Percentiles rank a stretch among this genome's conserved stretches.
These are phyloP conservation scores for Lavandula angustifolia DNA, from an alignment of 257 asterid genomes.

Conservation along the genomic window DNA sequence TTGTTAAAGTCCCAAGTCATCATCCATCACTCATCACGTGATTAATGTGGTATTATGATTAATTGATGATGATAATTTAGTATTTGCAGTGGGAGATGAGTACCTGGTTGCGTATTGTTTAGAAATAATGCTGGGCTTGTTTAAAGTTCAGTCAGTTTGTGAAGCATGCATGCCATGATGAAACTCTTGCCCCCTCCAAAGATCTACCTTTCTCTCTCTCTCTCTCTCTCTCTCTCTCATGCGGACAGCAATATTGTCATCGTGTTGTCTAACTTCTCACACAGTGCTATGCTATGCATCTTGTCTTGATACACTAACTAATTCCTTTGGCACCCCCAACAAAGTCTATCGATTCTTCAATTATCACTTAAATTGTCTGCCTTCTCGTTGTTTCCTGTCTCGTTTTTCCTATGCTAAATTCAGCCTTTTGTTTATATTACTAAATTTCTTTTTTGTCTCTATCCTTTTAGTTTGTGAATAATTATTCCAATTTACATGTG, in stretches of 20 bases:
- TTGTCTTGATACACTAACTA: not conserved
- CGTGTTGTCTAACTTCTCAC: slow-evolving; percentile 2
- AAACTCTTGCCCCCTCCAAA: slow-evolving; percentile 3
- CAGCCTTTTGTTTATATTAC: not conserved
- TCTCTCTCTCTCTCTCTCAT: slow-evolving; percentile 8
- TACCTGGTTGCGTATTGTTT: slow-evolving; percentile 2
- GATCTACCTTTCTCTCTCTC: slow-evolving; percentile 5
- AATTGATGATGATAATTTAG: too few species aligned
- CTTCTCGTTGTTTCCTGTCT: not conserved
- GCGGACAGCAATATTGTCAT: not conserved
- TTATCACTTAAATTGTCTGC: slow-evolving; percentile 4
- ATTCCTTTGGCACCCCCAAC: slow-evolving; percentile 21
- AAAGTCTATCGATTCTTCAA: not conserved
- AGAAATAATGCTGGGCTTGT: not conserved
- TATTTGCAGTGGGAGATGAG: too few species aligned
- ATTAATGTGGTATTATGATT: too few species aligned
- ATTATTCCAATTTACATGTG: not conserved
- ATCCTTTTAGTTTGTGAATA: too few species aligned
- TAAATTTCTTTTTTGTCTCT: not conserved
- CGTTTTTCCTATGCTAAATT: not conserved
- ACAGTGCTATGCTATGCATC: not conserved
- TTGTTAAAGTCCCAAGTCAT: too few species aligned
- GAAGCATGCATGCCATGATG: slow-evolving; percentile 19
- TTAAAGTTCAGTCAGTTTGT: slow-evolving; percentile 6
- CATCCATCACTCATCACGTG: too few species aligned